Evolutionary conservation across 83 land plant genomes (phyloP).

Genomic region (Picea abies): DNA sequence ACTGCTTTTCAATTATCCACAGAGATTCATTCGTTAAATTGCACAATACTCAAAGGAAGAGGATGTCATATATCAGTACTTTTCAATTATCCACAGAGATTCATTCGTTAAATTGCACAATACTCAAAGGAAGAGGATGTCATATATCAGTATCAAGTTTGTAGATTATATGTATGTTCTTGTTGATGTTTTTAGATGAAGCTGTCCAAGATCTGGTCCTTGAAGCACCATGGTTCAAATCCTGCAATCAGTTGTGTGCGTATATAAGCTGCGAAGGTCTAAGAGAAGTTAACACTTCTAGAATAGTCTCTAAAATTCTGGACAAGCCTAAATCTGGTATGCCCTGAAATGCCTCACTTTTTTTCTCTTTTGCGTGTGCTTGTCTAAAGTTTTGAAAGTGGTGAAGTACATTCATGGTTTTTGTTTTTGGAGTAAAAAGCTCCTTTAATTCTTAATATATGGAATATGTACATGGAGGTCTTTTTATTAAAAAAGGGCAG

Average conservation of each 20-base stretch:
- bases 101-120: background rate
- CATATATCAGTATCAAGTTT: too few relatives aligned
- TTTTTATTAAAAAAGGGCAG: too few relatives aligned
- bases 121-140: background rate
- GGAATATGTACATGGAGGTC: background rate
- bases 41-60: background rate
- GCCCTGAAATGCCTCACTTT: background rate
- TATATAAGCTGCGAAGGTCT: slow-evolving; percentile 79
- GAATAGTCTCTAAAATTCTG: slow-evolving; percentile 52
- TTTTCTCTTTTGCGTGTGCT: background rate
- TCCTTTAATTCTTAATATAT: background rate
- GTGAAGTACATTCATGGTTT: background rate
- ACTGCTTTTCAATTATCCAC: background rate
- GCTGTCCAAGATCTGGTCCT: slow-evolving; percentile 66
- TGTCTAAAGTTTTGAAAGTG: too few relatives aligned
- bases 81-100: background rate
- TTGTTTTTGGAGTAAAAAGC: background rate
- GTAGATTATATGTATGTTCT: background rate
- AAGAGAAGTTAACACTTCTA: slow-evolving; percentile 86
- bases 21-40: background rate
- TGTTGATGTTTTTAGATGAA: slow-evolving; percentile 37
- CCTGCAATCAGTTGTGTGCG: slow-evolving; percentile 73
- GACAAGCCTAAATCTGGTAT: background rate
- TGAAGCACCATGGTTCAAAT: slow-evolving; percentile 77
- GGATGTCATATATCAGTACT: background rate